phyloP scores from a whole-genome alignment of 495 filamentous ascomycete genomes.

The Aspergillus cavernicola region DNA sequence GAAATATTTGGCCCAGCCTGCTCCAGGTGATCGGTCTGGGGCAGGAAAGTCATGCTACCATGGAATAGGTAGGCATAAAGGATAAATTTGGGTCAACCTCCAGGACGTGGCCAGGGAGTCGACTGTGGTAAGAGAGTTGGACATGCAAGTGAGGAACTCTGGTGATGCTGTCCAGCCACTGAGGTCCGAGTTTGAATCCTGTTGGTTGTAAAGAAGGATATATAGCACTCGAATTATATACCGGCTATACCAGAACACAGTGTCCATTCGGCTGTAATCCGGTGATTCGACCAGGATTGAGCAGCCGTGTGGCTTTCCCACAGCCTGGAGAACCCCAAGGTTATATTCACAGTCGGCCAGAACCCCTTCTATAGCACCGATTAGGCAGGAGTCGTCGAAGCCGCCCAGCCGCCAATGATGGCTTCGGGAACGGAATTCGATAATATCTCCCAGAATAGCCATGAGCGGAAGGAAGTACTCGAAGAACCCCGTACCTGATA shows the following conservation, averaged over 20 bases:
- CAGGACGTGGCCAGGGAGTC: constrained; percentile 47
- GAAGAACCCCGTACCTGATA: constrained; percentile 49
- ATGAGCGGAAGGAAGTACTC: constrained; percentile 81
- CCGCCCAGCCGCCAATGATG: constrained; percentile 70
- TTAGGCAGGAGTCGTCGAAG: neutral
- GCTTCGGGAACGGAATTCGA: constrained; percentile 71
- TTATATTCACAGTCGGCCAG: constrained; percentile 1
- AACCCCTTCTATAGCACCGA: neutral
- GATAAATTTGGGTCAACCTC: constrained; percentile 53
- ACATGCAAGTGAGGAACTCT: constrained; percentile 48
- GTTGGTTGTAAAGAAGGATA: constrained; percentile 54
- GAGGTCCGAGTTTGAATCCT: constrained; percentile 56
- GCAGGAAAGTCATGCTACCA: constrained; percentile 53
- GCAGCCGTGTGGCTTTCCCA: too few species aligned
- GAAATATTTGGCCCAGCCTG: constrained; percentile 48
- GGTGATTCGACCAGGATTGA: too few species aligned
- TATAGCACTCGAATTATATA: constrained; percentile 58
- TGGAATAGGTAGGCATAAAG: constrained; percentile 62
- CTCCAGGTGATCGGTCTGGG: constrained; percentile 53
- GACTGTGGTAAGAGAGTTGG: constrained; percentile 36
- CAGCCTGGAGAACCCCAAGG: neutral
- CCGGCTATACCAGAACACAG: constrained; percentile 25
- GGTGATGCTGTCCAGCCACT: constrained; percentile 56
- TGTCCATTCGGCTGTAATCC: too few species aligned
- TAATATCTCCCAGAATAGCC: constrained; percentile 78